phyloP scores from a whole-genome alignment of 2,329 filamentous ascomycete species.

The Hypoxylon sp. region DNA sequence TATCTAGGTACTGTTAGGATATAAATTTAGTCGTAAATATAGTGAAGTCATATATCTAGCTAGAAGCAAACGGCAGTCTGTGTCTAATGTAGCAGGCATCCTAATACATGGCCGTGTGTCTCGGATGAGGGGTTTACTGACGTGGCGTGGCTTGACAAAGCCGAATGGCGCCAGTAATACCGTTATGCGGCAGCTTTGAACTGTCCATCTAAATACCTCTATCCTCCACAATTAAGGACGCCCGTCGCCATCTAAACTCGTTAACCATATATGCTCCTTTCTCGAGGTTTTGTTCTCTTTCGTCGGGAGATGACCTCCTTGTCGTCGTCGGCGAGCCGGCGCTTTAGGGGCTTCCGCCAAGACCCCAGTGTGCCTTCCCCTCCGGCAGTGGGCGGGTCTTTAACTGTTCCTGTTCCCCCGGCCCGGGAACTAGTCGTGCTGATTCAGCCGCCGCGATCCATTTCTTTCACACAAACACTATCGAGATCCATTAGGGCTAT shows the following conservation, averaged over 20 bases:
- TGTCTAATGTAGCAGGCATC: not conserved
- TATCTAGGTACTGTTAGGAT: constrained; percentile 23
- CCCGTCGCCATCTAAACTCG: not conserved
- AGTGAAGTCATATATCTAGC: constrained; percentile 16
- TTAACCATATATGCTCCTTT: not conserved
- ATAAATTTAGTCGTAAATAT: constrained; percentile 23
- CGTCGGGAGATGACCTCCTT: not conserved
- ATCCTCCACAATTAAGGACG: not conserved
- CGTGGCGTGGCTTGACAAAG: not conserved
- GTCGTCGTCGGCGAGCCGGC: not conserved
- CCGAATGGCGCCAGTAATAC: not conserved
- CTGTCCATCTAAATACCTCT: not conserved
- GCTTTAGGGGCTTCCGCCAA: not conserved
- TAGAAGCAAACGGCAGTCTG: not conserved
- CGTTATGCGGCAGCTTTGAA: not conserved
- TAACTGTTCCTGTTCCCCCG: not conserved
- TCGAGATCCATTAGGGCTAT: not conserved
- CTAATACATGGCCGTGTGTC: not conserved
- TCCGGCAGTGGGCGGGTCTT: not conserved
- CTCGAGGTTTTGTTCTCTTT: not conserved
- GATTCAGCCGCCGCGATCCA: not conserved
- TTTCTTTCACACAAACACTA: not conserved
- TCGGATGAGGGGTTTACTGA: constrained; percentile 1
- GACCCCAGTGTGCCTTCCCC: not conserved
- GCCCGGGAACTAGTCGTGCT: not conserved